phyloP scores from a whole-genome alignment of 225 moss, liverwort and hornwort genomes.

The Pleurozium schreberi region DNA sequence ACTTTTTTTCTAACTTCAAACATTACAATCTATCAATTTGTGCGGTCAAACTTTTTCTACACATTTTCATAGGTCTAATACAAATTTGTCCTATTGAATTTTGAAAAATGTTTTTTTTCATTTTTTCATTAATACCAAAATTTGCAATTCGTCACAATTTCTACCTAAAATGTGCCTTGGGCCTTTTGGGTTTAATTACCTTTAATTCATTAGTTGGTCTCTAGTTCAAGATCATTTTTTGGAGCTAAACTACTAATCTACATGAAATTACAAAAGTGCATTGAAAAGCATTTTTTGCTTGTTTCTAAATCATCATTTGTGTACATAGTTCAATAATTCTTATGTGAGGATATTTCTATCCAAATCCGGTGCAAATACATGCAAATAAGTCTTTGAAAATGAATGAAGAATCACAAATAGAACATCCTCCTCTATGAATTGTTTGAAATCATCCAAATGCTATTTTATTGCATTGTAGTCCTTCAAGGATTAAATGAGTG shows the following conservation, averaged over 20 bases:
- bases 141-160: too few relatives aligned
- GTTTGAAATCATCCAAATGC: neutral
- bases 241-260: too few relatives aligned
- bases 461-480: neutral
- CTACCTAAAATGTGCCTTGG: too few relatives aligned
- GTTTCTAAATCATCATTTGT: neutral
- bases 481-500: neutral
- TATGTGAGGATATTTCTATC: accelerated
- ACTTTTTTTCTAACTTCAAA: too few relatives aligned
- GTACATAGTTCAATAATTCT: neutral
- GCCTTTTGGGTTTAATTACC: neutral
- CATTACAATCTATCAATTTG: too few relatives aligned
- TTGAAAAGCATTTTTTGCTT: neutral
- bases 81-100: too few relatives aligned
- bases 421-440: too few relatives aligned
- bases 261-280: accelerated
- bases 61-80: too few relatives aligned
- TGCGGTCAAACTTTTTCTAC: too few relatives aligned
- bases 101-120: too few relatives aligned
- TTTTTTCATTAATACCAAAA: too few relatives aligned
- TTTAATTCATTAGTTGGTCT: neutral
- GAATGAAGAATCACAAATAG: neutral
- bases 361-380: accelerated
- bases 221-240: too few relatives aligned
- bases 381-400: neutral